These are phyloP conservation scores for Cryphonectria naterciae DNA, from an alignment of 2,329 filamentous ascomycete species.

Conservation along the genomic window DNA sequence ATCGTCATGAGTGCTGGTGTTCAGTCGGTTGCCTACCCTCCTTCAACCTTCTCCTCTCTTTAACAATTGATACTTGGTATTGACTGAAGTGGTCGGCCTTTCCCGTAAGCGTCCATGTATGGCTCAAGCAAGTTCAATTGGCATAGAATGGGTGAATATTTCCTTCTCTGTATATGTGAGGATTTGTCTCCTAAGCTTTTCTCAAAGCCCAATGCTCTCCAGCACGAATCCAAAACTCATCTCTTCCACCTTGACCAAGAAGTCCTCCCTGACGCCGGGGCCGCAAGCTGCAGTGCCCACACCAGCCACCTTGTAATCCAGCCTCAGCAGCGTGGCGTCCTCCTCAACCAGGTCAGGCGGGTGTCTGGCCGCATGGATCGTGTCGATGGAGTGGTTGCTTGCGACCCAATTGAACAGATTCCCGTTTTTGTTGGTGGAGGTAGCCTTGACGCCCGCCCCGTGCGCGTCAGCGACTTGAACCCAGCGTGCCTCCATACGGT, in stretches of 20 bases:
- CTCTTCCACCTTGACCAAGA: slow-evolving; percentile 47
- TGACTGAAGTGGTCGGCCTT: no score
- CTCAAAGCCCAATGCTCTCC: slow-evolving; percentile 36
- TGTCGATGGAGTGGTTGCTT: slow-evolving; percentile 55
- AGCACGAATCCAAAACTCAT: slow-evolving; percentile 48
- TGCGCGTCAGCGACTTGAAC: slow-evolving; percentile 41
- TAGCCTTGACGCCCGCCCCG: slow-evolving; percentile 34
- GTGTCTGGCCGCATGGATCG: slow-evolving; percentile 63
- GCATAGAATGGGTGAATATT: background rate
- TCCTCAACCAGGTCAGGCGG: slow-evolving; percentile 63
- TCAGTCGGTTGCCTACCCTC: no score
- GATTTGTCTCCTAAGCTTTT: background rate
- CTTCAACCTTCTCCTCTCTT: no score
- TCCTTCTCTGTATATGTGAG: background rate
- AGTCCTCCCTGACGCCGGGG: slow-evolving; percentile 50
- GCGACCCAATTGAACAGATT: slow-evolving; percentile 58
- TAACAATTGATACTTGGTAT: no score
- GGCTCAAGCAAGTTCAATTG: background rate
- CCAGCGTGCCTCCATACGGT: slow-evolving; percentile 64
- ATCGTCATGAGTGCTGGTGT: no score
- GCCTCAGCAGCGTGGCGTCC: slow-evolving; percentile 47
- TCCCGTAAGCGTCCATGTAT: background rate
- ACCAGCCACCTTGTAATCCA: slow-evolving; percentile 53
- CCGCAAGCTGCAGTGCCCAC: slow-evolving; percentile 56
- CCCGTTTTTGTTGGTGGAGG: slow-evolving; percentile 30